These are phyloP conservation scores for Phlebiopsis flavidoalba DNA, from an alignment of 768 basidiomycete genomes.

Conservation along the genomic window DNA sequence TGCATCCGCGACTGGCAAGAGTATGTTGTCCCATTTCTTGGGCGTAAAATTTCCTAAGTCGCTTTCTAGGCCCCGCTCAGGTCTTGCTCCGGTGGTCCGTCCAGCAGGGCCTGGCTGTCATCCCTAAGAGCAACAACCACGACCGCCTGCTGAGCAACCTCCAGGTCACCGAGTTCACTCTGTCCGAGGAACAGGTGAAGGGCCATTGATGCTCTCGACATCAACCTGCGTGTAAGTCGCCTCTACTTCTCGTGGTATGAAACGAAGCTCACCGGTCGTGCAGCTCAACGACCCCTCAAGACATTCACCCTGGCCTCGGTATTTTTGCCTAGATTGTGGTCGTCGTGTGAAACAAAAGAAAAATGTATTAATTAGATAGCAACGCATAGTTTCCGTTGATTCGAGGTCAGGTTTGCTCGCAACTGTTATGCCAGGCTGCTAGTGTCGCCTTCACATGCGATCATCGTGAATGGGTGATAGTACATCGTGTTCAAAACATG, in stretches of 20 bases:
- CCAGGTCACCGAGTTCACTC: constrained; percentile 39
- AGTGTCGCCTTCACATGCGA: too few species aligned
- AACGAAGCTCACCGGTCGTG: constrained; percentile 3
- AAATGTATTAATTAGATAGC: not conserved
- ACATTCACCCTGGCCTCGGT: constrained; percentile 57
- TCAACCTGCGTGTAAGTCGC: constrained; percentile 51
- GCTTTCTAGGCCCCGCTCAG: constrained; percentile 31
- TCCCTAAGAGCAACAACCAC: constrained; percentile 41
- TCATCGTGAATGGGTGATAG: too few species aligned
- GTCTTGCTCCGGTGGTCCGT: constrained; percentile 47
- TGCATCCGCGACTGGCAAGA: constrained; percentile 47
- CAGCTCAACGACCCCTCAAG: constrained; percentile 69
- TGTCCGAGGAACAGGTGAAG: constrained; percentile 54
- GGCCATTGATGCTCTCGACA: constrained; percentile 56
- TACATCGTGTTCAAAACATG: too few species aligned
- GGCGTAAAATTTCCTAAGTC: not conserved
- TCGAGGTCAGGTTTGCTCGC: too few species aligned
- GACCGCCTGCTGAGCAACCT: constrained; percentile 41
- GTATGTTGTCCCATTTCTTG: constrained; percentile 29
- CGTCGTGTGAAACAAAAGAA: not conserved
- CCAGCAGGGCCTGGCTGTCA: constrained; percentile 42
- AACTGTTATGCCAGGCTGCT: too few species aligned
- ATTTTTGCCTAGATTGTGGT: constrained; percentile 57
- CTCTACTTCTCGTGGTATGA: not conserved
- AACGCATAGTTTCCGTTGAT: too few species aligned